These are phyloP conservation scores for Phytophthora cactorum DNA, from an alignment of 352 stramenopile genomes.

Conservation along the genomic window DNA sequence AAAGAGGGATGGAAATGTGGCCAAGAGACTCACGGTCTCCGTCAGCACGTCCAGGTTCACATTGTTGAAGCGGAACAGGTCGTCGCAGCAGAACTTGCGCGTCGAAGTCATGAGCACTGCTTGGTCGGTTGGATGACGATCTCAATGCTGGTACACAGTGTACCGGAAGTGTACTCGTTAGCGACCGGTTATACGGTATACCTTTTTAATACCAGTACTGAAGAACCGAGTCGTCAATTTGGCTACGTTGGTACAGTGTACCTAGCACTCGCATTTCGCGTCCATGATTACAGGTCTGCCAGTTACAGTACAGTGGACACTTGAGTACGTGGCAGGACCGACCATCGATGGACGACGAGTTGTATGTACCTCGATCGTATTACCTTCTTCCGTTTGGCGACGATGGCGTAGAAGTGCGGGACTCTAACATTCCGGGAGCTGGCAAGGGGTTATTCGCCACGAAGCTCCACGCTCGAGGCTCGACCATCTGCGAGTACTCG, in stretches of 20 bases:
- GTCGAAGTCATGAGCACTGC: slow-evolving; percentile 92
- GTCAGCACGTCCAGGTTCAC: slow-evolving; percentile 98
- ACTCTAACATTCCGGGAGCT: slow-evolving; percentile 57
- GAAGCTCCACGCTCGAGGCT: slow-evolving; percentile 24
- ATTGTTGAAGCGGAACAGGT: slow-evolving; percentile 99
- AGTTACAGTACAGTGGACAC: not conserved
- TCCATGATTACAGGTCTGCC: too few relatives aligned
- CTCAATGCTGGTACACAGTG: not conserved
- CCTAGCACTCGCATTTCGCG: not conserved
- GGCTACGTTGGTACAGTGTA: slow-evolving; percentile 4
- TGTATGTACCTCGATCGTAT: slow-evolving; percentile 28
- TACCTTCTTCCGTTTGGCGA: slow-evolving; percentile 24
- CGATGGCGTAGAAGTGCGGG: slow-evolving; percentile 47
- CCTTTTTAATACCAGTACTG: too few relatives aligned
- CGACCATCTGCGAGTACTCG: slow-evolving; percentile 54
- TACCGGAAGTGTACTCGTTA: too few relatives aligned
- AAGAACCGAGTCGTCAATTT: too few relatives aligned
- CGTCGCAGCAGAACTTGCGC: slow-evolving; percentile 95
- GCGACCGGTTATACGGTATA: too few relatives aligned
- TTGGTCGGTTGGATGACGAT: slow-evolving; percentile 3
- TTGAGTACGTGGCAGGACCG: slow-evolving; percentile 10
- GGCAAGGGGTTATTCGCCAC: slow-evolving; percentile 64
- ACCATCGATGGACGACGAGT: slow-evolving; percentile 31
- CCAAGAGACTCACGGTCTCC: slow-evolving; percentile 77
- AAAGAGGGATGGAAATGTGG: not conserved